These are phyloP conservation scores for Trichoderma virens DNA, from an alignment of 495 filamentous ascomycete genomes.

Conservation along the genomic window DNA sequence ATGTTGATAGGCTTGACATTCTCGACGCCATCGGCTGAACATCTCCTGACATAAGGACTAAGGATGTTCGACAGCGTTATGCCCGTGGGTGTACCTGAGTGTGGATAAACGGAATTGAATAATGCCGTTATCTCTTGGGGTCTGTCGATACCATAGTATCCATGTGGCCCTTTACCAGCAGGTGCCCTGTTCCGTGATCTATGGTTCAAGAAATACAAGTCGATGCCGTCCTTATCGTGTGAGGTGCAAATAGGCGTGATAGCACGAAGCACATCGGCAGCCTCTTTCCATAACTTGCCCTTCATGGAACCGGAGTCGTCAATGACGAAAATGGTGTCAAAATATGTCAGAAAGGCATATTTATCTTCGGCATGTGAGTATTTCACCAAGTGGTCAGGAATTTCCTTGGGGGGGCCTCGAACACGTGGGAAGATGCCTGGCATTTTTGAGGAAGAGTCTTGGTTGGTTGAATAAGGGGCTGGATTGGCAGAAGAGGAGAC, in stretches of 20 bases:
- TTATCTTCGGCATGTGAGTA: slow-evolving; percentile 43
- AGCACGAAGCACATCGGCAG: slow-evolving; percentile 57
- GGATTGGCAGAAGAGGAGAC: too few relatives aligned
- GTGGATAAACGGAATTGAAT: slow-evolving; percentile 58
- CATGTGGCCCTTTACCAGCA: slow-evolving; percentile 22
- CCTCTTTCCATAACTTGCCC: slow-evolving; percentile 71
- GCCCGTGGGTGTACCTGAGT: slow-evolving; percentile 69
- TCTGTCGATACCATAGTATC: slow-evolving; percentile 51
- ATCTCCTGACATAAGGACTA: slow-evolving; percentile 51
- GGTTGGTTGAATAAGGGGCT: too few relatives aligned
- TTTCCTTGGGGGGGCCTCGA: too few relatives aligned
- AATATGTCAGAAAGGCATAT: slow-evolving; percentile 75
- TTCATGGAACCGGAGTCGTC: slow-evolving; percentile 89
- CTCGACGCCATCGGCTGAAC: slow-evolving; percentile 36
- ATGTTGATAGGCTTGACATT: slow-evolving; percentile 79
- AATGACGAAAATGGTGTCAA: slow-evolving; percentile 90
- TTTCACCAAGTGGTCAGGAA: too few relatives aligned
- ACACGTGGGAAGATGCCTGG: too few relatives aligned
- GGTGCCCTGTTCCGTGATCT: slow-evolving; percentile 17
- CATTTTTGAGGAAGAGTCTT: too few relatives aligned
- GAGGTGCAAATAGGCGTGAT: slow-evolving; percentile 81
- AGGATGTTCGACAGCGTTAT: slow-evolving; percentile 65
- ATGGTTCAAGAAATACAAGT: slow-evolving; percentile 86
- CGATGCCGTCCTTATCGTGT: slow-evolving; percentile 84
- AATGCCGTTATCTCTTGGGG: slow-evolving; percentile 50